Evolutionary conservation across 805 yeast species (phyloP).

Genomic region (Candida montana): DNA sequence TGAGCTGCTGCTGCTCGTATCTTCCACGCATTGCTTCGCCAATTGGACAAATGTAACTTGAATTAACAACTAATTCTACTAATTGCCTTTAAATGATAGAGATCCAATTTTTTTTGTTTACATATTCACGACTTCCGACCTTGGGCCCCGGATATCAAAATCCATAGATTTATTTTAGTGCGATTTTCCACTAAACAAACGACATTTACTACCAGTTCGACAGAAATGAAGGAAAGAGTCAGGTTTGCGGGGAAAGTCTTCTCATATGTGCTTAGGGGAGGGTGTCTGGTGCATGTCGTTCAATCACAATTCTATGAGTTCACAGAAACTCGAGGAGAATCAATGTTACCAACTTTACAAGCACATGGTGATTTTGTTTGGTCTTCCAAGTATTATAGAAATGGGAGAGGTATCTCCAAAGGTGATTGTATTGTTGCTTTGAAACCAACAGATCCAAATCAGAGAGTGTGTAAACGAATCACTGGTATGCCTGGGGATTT

Average conservation of each 20-base stretch:
- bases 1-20: conserved; percentile 61
- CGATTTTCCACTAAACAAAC: too few species aligned
- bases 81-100: too few species aligned
- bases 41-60: too few species aligned
- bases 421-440: conserved; percentile 88
- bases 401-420: conserved; percentile 60
- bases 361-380: conserved; percentile 74
- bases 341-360: conserved; percentile 89
- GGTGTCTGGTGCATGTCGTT: conserved; percentile 61
- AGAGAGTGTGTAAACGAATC: conserved; percentile 85
- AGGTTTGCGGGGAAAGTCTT: conserved; percentile 20
- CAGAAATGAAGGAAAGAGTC: conserved; percentile 19
- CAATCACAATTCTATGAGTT: conserved; percentile 67
- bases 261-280: conserved; percentile 38
- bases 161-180: too few species aligned
- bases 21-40: conserved; percentile 39
- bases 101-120: too few species aligned
- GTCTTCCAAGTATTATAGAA: conserved; percentile 55
- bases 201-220: too few species aligned
- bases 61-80: too few species aligned
- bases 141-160: too few species aligned
- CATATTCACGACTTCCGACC: too few species aligned
- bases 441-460: conserved; percentile 85
- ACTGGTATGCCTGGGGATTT: conserved; percentile 96
- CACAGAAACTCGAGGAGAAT: conserved; percentile 84